A percentile compares a stretch with the other conserved stretches of the same genome.
These are phyloP conservation scores for Xylaria sp. DNA, from an alignment of 2,329 filamentous ascomycete genomes.

Conservation along the genomic window DNA sequence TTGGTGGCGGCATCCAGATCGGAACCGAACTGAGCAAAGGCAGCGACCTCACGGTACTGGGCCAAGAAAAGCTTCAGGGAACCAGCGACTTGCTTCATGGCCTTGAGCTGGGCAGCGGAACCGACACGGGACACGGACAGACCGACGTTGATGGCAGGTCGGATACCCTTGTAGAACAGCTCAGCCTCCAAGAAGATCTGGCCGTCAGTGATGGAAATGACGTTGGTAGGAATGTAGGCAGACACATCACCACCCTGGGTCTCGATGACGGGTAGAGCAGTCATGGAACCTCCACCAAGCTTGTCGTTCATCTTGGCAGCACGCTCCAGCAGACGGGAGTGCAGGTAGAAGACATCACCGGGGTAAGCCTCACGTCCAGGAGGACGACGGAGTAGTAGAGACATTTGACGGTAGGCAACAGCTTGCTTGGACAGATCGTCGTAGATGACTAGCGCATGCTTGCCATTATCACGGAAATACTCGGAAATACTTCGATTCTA, in stretches of 20 bases:
- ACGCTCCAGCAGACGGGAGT: conserved; percentile 99
- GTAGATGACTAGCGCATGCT: conserved; percentile 87
- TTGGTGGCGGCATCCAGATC: conserved; percentile 98
- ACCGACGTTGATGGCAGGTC: conserved; percentile 99
- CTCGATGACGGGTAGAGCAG: conserved; percentile 96
- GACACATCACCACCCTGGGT: conserved; percentile 99
- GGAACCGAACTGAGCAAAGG: conserved; percentile 99
- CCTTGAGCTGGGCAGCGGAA: conserved; percentile 99
- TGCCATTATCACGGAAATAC: conserved; percentile 81
- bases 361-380: conserved; percentile 99
- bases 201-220: conserved; percentile 99
- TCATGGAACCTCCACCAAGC: conserved; percentile 93
- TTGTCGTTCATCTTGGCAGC: conserved; percentile 98
- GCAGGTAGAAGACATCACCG: conserved; percentile 98
- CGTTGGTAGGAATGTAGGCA: conserved; percentile 99
- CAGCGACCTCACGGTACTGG: conserved; percentile 99
- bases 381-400: conserved; percentile 93
- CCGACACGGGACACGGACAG: conserved; percentile 99
- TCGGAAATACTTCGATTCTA: conserved; percentile 57
- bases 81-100: conserved; percentile 99
- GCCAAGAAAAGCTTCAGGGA: conserved; percentile 99
- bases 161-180: conserved; percentile 99
- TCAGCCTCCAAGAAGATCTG: conserved; percentile 99
- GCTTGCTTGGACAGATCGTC: conserved; percentile 99
- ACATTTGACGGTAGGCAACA: conserved; percentile 98